Conservation (phyloP, 108 stramenopile species). For the Nitzschia palea region DNA sequence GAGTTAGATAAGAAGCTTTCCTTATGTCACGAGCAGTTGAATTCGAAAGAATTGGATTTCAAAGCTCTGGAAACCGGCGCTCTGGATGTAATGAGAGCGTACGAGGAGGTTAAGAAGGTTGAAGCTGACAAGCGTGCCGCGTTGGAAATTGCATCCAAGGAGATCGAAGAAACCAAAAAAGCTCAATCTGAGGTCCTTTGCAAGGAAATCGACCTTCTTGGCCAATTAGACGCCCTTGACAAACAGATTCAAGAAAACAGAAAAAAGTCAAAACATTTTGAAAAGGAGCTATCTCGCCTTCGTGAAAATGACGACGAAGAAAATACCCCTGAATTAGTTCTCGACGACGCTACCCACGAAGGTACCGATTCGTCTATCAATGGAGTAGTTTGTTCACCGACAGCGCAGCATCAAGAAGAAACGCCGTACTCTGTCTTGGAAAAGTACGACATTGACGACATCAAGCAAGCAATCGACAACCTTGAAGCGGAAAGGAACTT, state of each 20-base stretch:
- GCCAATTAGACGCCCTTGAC: slow-evolving; percentile 69
- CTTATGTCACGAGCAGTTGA: slow-evolving; percentile 40
- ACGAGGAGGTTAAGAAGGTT: slow-evolving; percentile 73
- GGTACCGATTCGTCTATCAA: slow-evolving; percentile 4
- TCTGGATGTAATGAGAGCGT: slow-evolving; percentile 60
- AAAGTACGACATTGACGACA: slow-evolving; percentile 55
- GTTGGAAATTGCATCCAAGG: slow-evolving; percentile 59
- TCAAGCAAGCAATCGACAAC: slow-evolving; percentile 68
- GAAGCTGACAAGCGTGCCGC: slow-evolving; percentile 68
- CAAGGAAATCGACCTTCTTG: slow-evolving; percentile 78
- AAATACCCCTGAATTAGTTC: too few relatives aligned
- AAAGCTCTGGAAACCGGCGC: slow-evolving; percentile 66
- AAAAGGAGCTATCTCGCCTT: slow-evolving; percentile 65
- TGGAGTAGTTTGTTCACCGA: slow-evolving; percentile 9
- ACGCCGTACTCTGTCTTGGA: slow-evolving; percentile 57
- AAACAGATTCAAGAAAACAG: slow-evolving; percentile 68
- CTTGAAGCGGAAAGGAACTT: slow-evolving; percentile 79
- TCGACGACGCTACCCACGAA: slow-evolving; percentile 26
- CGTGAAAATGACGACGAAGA: slow-evolving; percentile 51
- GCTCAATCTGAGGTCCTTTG: slow-evolving; percentile 67
- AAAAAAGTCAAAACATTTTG: slow-evolving; percentile 62
- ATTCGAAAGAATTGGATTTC: slow-evolving; percentile 65
- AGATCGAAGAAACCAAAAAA: slow-evolving; percentile 69
- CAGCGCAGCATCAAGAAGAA: slow-evolving; percentile 26
- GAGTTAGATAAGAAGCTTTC: slow-evolving; percentile 57